Evolutionary conservation across 768 basidiomycete species (phyloP).

Genomic region (Amanita exitialis): DNA sequence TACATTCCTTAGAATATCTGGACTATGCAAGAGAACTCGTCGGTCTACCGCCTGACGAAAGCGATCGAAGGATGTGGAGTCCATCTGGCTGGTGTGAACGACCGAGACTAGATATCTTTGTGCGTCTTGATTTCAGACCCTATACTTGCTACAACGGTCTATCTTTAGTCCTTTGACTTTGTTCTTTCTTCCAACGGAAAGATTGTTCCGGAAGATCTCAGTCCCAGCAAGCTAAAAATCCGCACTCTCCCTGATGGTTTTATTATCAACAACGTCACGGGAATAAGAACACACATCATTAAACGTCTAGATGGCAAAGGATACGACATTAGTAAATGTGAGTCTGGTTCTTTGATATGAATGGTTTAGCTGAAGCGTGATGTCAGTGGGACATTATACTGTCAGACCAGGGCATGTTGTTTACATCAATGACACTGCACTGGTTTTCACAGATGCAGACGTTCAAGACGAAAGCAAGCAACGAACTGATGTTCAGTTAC

Average conservation of each 20-base stretch:
- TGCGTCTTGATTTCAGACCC: slow-evolving; percentile 23
- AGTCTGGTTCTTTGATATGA: slow-evolving; percentile 15
- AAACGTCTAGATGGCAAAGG: slow-evolving; percentile 75
- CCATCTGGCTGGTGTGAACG: slow-evolving; percentile 67
- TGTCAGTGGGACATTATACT: slow-evolving; percentile 69
- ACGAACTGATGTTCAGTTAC: slow-evolving; percentile 42
- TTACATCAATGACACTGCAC: slow-evolving; percentile 63
- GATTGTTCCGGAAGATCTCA: slow-evolving; percentile 51
- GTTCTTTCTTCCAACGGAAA: slow-evolving; percentile 56
- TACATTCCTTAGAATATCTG: slow-evolving; percentile 63
- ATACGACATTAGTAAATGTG: slow-evolving; percentile 79
- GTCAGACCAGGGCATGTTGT: slow-evolving; percentile 76
- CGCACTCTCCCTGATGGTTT: slow-evolving; percentile 56
- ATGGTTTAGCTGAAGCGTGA: slow-evolving; percentile 5
- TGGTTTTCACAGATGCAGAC: slow-evolving; percentile 21
- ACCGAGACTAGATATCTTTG: slow-evolving; percentile 59
- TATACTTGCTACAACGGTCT: neutral
- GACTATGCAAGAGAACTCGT: slow-evolving; percentile 78
- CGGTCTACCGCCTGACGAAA: slow-evolving; percentile 35
- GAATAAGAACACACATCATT: slow-evolving; percentile 70
- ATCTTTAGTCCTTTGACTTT: slow-evolving; percentile 68
- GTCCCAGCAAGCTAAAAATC: slow-evolving; percentile 61
- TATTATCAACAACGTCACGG: slow-evolving; percentile 66
- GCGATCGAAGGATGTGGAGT: slow-evolving; percentile 52
- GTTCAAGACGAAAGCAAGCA: slow-evolving; percentile 16